These are phyloP conservation scores for Microdochium trichocladiopsis DNA, from an alignment of 2,329 filamentous ascomycete genomes.

Conservation along the genomic window DNA sequence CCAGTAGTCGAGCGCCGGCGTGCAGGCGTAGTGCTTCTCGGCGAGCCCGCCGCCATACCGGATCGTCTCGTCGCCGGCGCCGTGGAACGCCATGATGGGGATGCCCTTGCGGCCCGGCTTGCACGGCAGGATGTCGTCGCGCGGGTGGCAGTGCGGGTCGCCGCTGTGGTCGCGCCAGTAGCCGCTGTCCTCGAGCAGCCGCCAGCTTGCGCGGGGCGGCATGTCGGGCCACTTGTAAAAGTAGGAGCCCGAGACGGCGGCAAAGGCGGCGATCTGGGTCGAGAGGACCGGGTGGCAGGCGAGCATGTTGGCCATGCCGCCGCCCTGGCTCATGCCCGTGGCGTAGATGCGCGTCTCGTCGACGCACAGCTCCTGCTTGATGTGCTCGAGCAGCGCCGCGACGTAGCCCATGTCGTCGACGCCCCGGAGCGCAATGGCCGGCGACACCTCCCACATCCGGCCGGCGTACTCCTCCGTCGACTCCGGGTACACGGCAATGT, in stretches of 20 bases:
- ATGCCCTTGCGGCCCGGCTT: constrained; percentile 20
- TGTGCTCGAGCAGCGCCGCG: constrained; percentile 8
- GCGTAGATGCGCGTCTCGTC: constrained; percentile 9
- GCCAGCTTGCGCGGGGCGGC: neutral
- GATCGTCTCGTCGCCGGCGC: constrained; percentile 33
- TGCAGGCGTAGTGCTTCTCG: constrained; percentile 19
- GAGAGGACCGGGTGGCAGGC: constrained; percentile 5
- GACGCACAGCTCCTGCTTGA: constrained; percentile 8
- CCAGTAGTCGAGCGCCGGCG: constrained; percentile 32
- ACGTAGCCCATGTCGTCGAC: constrained; percentile 7
- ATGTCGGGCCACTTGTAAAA: constrained; percentile 1
- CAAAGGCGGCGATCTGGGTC: constrained; percentile 6
- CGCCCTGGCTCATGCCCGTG: constrained; percentile 8
- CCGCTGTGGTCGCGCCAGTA: constrained; percentile 23
- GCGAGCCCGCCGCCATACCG: constrained; percentile 31
- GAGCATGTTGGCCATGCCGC: constrained; percentile 7
- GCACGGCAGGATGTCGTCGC: constrained; percentile 15
- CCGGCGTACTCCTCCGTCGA: neutral
- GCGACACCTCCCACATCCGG: constrained; percentile 4
- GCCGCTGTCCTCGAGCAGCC: neutral
- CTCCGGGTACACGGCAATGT: neutral
- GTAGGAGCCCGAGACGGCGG: constrained; percentile 9
- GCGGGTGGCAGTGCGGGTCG: neutral
- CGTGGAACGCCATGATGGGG: constrained; percentile 40
- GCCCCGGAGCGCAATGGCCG: constrained; percentile 1